phyloP scores from a whole-genome alignment of 2,329 filamentous ascomycete species.

The Sphaerulina vaccinii region DNA sequence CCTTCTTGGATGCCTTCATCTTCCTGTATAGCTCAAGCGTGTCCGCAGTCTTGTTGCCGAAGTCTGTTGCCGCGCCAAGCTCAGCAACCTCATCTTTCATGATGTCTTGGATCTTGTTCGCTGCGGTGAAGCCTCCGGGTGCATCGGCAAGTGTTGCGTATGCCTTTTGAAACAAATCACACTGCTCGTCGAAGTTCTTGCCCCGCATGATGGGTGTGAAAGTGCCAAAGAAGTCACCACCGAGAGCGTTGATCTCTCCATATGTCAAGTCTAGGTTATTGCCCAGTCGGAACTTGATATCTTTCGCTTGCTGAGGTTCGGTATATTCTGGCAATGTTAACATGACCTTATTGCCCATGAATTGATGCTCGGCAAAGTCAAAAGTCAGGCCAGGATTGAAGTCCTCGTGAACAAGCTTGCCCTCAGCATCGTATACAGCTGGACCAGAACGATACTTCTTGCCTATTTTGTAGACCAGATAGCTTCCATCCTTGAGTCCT shows the following conservation, averaged over 20 bases:
- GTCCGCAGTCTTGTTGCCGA: not conserved
- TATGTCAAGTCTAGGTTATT: not conserved
- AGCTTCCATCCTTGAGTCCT: not conserved
- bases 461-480: not conserved
- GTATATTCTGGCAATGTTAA: not conserved
- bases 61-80: not conserved
- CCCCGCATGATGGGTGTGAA: not conserved
- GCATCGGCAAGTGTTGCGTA: not conserved
- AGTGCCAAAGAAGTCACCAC: not conserved
- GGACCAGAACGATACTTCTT: not conserved
- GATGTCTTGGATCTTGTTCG: not conserved
- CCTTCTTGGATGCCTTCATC: not conserved
- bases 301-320: not conserved
- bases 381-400: not conserved
- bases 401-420: not conserved
- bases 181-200: not conserved
- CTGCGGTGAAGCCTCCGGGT: not conserved
- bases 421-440: not conserved
- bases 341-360: not conserved
- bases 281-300: not conserved
- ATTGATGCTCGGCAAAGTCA: not conserved
- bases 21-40: not conserved
- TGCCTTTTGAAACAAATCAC: not conserved
- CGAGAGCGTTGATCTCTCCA: not conserved
- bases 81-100: not conserved